Conservation (phyloP, 768 basidiomycete species). For the Naganishia onofrii region DNA sequence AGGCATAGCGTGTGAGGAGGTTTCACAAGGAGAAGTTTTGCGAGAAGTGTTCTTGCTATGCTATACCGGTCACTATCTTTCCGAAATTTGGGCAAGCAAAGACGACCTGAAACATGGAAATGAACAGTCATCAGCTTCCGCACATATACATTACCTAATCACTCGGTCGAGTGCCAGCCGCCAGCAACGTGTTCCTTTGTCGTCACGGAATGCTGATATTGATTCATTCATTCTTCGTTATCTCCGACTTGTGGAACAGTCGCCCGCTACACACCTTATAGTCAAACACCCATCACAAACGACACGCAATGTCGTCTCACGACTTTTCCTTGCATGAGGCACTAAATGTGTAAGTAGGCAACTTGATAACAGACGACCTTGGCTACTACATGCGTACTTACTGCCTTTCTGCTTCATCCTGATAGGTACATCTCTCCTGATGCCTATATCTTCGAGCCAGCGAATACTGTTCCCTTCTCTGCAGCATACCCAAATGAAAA, state of each 20-base stretch:
- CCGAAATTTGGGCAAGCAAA: conserved; percentile 1
- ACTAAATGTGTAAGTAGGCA: conserved; percentile 49
- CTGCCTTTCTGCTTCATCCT: background rate
- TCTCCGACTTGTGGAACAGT: too few species aligned
- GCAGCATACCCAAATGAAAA: conserved; percentile 40
- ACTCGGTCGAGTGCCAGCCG: too few species aligned
- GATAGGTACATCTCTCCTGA: conserved; percentile 37
- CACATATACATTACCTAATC: conserved; percentile 11
- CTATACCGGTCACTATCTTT: background rate
- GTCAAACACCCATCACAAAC: too few species aligned
- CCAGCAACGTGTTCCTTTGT: conserved; percentile 1
- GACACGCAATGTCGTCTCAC: conserved; percentile 3
- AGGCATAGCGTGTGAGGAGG: background rate
- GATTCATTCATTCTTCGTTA: too few species aligned
- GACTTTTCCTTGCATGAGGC: conserved; percentile 47
- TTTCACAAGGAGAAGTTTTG: background rate
- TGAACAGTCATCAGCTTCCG: conserved; percentile 4
- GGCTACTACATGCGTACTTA: background rate
- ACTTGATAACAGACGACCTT: conserved; percentile 37
- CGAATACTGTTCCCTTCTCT: conserved; percentile 26
- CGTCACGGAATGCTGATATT: too few species aligned
- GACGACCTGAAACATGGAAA: conserved; percentile 5
- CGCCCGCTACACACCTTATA: too few species aligned
- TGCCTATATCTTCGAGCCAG: conserved; percentile 42
- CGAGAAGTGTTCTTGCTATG: background rate